A percentile compares a stretch with the other conserved stretches of the same genome.
Conservation (phyloP, 805 yeast species). For the Pichia occidentalis region DNA sequence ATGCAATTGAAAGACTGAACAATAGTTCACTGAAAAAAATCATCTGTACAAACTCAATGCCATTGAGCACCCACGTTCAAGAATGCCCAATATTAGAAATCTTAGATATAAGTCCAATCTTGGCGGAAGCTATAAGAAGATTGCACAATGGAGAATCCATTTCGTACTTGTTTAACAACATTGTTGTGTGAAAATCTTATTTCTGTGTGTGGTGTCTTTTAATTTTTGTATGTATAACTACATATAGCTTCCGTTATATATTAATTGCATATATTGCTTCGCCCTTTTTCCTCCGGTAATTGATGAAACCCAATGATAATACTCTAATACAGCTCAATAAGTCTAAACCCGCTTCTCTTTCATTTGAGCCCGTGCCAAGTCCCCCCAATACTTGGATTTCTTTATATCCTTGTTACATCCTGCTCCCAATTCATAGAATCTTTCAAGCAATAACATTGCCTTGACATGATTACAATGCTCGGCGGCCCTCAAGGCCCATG, state of each 20-base stretch:
- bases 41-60: slow-evolving; percentile 91
- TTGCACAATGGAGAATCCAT: slow-evolving; percentile 95
- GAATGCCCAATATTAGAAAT: slow-evolving; percentile 65
- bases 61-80: slow-evolving; percentile 58
- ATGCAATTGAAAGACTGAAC: slow-evolving; percentile 69
- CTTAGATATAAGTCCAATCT: slow-evolving; percentile 76
- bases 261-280: too few relatives aligned
- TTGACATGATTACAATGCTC: slow-evolving; percentile 54
- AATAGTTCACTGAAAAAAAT: slow-evolving; percentile 61
- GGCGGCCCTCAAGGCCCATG: slow-evolving; percentile 92
- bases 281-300: too few relatives aligned
- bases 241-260: too few relatives aligned
- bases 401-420: slow-evolving; percentile 61
- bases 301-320: too few relatives aligned
- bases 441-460: slow-evolving; percentile 81
- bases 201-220: background rate
- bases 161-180: slow-evolving; percentile 75
- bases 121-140: slow-evolving; percentile 92
- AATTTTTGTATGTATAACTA: too few relatives aligned
- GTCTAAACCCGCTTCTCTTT: background rate
- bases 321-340: too few relatives aligned
- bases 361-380: slow-evolving; percentile 50
- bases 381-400: slow-evolving; percentile 69
- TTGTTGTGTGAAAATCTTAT: slow-evolving; percentile 8
- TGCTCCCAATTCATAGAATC: slow-evolving; percentile 79